Conservation (phyloP, 345 rosid genomes). For the Cardiospermum halicacabum region DNA sequence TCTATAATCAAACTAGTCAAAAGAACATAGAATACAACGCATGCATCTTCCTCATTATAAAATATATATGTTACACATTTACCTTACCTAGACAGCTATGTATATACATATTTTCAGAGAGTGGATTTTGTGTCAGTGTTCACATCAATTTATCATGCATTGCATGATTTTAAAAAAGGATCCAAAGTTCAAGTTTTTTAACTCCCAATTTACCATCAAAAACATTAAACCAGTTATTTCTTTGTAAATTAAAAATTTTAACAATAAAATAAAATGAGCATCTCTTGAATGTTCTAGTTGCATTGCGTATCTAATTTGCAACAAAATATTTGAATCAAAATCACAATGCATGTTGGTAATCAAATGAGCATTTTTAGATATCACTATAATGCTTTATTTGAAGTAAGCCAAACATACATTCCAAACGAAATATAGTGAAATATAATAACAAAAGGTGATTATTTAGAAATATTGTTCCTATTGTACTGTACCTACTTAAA, state of each 20-base stretch:
- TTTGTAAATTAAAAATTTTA: no score
- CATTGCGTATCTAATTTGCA: not conserved
- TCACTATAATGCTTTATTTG: no score
- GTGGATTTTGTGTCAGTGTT: not conserved
- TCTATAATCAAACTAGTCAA: no score
- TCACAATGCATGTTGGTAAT: not conserved
- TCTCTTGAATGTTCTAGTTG: not conserved
- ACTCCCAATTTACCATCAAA: not conserved
- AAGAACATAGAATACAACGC: no score
- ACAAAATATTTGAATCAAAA: not conserved
- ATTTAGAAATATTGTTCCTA: no score
- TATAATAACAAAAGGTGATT: no score
- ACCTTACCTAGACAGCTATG: not conserved
- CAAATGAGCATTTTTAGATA: not conserved
- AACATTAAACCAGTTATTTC: no score
- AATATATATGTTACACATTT: no score
- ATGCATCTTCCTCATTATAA: not conserved
- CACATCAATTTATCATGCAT: not conserved
- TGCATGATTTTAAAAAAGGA: not conserved
- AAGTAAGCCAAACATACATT: no score
- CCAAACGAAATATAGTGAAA: no score
- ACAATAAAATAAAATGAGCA: no score
- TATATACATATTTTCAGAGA: not conserved
- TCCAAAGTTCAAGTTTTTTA: not conserved
- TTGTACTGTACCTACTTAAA: not conserved